These are phyloP conservation scores for Avena sativa DNA, from an alignment of 176 grass and related monocot genomes.

Conservation along the genomic window DNA sequence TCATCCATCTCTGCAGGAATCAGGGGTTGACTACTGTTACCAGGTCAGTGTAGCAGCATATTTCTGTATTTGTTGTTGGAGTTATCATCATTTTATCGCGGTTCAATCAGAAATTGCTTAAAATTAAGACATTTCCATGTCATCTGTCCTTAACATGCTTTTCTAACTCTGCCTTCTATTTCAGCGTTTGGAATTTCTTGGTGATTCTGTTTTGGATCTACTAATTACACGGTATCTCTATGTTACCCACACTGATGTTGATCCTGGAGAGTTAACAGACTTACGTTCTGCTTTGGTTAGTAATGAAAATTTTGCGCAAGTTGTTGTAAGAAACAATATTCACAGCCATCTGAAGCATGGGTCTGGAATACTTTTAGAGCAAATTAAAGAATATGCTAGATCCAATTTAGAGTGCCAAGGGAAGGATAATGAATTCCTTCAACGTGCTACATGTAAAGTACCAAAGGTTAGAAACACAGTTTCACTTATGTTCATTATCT, in stretches of 20 bases:
- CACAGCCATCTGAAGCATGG: slow-evolving; percentile 85
- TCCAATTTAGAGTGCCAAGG: slow-evolving; percentile 43
- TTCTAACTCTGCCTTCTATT: slow-evolving; percentile 40
- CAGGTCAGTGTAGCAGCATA: slow-evolving; percentile 53
- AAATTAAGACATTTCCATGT: slow-evolving; percentile 2
- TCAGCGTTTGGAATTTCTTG: slow-evolving; percentile 95
- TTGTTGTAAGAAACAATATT: slow-evolving; percentile 75
- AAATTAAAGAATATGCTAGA: slow-evolving; percentile 76
- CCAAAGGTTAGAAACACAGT: slow-evolving; percentile 73
- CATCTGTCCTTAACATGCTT: slow-evolving; percentile 5
- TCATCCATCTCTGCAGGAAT: slow-evolving; percentile 86
- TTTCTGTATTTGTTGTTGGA: slow-evolving; percentile 35
- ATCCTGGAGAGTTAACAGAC: slow-evolving; percentile 92
- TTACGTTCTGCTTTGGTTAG: slow-evolving; percentile 83
- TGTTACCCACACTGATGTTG: slow-evolving; percentile 68
- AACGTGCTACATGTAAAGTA: slow-evolving; percentile 60
- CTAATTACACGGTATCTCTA: slow-evolving; percentile 84
- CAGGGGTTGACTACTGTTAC: slow-evolving; percentile 77
- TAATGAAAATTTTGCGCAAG: slow-evolving; percentile 90
- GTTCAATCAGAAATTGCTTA: slow-evolving; percentile 10
- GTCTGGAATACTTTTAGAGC: slow-evolving; percentile 82
- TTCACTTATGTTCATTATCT: slow-evolving; percentile 23
- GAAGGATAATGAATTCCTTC: slow-evolving; percentile 50
- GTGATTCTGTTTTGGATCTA: slow-evolving; percentile 90
- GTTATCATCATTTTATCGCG: slow-evolving; percentile 26